Evolutionary conservation across 2,329 filamentous ascomycete genomes (phyloP), one percentile per base, ranked within the genome.

Genomic region (Claviceps sp.): DNA sequence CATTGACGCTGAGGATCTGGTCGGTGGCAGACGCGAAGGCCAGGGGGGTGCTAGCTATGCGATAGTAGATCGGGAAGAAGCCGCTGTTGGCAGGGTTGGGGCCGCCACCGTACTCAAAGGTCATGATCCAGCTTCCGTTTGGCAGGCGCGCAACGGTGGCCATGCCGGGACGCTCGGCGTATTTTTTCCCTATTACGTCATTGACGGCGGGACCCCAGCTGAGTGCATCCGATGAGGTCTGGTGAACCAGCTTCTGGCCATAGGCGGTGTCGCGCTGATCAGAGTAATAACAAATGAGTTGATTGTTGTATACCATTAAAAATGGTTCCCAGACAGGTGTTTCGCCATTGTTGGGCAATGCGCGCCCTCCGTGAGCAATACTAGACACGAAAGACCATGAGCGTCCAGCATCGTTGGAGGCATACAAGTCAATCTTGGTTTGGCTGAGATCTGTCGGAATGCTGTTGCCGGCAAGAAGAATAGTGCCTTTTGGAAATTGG

Each of bases 201-300:
- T 20, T 5, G 24, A 49, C 38, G 37, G 14, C 38, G n/a, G 37
- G 9, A 6, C 24, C 38, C 47, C 47, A 49, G 24, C 6, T 9
- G 5, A 41, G 20, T 3, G n/a, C 37, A 30, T 49, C 47, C 1
- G 3, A 30, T 5, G 47, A 41, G 5, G 3, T 2, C 38, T 49
- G 37, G 13, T 49, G 47, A 13, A 42, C 47, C 14, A 49, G 13
- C 6, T 49, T 49, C 38, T 49, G 47, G 47, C 37, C 47, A n/a
- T 34, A 37, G 24, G 38, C 38, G 5, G 9, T 22, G 24, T 49
- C 47, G 22, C 37, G 37, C 26, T 49, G 47, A 16, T 42, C 37
- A 1, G 47, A 43, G 47, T 49, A 49, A 14, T 34, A 49, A 18
- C 47, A 49, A n/a, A 49, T 16, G n/a, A 49, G 38, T n/a, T 49